Evolutionary conservation across 768 basidiomycete species (phyloP).

Genomic region (Lentinula lateritia): DNA sequence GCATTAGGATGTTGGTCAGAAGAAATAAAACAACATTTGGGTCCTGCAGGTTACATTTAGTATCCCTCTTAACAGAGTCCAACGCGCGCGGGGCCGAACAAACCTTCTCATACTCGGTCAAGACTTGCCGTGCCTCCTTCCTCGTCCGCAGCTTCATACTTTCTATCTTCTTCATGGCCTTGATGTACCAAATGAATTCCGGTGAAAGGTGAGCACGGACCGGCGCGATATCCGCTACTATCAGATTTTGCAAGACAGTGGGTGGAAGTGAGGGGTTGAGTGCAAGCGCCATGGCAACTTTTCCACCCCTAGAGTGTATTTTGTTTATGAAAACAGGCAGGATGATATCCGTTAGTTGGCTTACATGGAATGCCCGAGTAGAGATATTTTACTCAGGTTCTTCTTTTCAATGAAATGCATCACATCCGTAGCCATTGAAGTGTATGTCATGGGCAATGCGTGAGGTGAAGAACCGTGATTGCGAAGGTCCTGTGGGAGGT

Average conservation of each 20-base stretch:
- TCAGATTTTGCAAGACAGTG: slow-evolving; percentile 35
- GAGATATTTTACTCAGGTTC: slow-evolving; percentile 53
- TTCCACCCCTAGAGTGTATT: slow-evolving; percentile 48
- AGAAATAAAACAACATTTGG: slow-evolving; percentile 74
- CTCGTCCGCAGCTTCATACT: not conserved
- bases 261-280: slow-evolving; percentile 25
- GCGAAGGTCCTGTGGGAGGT: slow-evolving; percentile 61
- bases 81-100: not conserved
- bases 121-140: not conserved
- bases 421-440: slow-evolving; percentile 76
- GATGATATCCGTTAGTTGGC: slow-evolving; percentile 17
- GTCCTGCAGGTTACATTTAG: slow-evolving; percentile 43
- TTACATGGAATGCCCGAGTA: slow-evolving; percentile 90
- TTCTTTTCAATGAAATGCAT: slow-evolving; percentile 56
- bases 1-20: slow-evolving; percentile 69
- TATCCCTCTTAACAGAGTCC: not conserved
- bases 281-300: slow-evolving; percentile 55
- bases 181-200: slow-evolving; percentile 51
- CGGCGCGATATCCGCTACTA: slow-evolving; percentile 67
- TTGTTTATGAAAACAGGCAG: not conserved
- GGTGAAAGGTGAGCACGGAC: slow-evolving; percentile 37
- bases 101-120: slow-evolving; percentile 6
- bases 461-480: slow-evolving; percentile 88
- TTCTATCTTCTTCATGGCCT: slow-evolving; percentile 40
- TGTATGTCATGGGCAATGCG: slow-evolving; percentile 65